Conservation (phyloP, 805 yeast genomes). For the Candida berthetii region DNA sequence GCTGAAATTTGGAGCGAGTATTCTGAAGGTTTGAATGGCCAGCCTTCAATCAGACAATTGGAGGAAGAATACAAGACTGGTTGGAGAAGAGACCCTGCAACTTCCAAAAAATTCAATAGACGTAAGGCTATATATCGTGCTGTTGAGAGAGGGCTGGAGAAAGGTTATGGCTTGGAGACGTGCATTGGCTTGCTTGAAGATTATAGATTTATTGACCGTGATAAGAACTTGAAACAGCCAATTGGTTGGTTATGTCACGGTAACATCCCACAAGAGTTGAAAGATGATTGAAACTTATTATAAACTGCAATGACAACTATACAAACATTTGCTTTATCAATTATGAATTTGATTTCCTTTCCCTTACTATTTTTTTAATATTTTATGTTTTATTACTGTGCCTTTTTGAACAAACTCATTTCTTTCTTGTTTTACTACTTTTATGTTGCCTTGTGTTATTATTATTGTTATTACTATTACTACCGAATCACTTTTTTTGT, state of each 20-base stretch:
- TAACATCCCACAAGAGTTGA: slow-evolving; percentile 27
- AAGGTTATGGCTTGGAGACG: slow-evolving; percentile 36
- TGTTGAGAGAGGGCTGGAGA: slow-evolving; percentile 40
- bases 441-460: too few relatives aligned
- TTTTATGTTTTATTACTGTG: too few relatives aligned
- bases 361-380: too few relatives aligned
- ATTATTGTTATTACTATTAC: too few relatives aligned
- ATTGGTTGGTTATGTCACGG: slow-evolving; percentile 38
- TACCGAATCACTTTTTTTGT: too few relatives aligned
- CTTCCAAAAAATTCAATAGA: slow-evolving; percentile 45
- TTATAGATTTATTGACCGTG: slow-evolving; percentile 32
- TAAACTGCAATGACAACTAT: not conserved
- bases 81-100: slow-evolving; percentile 52
- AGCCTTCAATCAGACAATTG: slow-evolving; percentile 44
- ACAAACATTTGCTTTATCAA: not conserved
- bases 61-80: slow-evolving; percentile 43
- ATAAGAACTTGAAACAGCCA: slow-evolving; percentile 35
- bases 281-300: not conserved
- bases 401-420: too few relatives aligned
- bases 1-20: slow-evolving; percentile 54
- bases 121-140: slow-evolving; percentile 50
- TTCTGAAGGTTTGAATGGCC: slow-evolving; percentile 42
- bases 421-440: too few relatives aligned
- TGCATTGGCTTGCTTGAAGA: slow-evolving; percentile 42
- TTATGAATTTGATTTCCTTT: too few relatives aligned